Evolutionary conservation across 2,329 filamentous ascomycete genomes (phyloP).

Genomic region (Dactylellina haptotyla): DNA sequence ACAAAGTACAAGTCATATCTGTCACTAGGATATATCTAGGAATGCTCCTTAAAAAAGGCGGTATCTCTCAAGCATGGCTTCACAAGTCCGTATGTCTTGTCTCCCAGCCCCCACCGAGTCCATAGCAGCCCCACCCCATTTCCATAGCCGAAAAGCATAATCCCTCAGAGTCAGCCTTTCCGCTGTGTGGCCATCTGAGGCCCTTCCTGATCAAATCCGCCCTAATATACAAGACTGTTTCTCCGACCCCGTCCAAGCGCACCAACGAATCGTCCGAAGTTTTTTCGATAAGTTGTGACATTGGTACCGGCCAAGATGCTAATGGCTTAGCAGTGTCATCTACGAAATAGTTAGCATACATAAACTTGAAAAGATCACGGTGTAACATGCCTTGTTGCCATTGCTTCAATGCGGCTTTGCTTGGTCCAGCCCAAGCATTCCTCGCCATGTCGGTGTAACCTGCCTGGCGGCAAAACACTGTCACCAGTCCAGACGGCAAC

Average conservation of each 20-base stretch:
- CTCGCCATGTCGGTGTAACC: conserved; percentile 21
- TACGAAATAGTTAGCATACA: not conserved
- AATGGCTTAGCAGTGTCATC: conserved; percentile 3
- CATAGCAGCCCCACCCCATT: conserved; percentile 33
- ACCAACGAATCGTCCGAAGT: conserved; percentile 26
- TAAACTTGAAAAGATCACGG: not conserved
- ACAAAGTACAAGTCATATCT: too few relatives aligned
- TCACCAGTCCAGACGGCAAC: conserved; percentile 9
- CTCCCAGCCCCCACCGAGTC: conserved; percentile 27
- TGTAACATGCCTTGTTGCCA: conserved; percentile 15
- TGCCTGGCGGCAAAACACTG: conserved; percentile 24
- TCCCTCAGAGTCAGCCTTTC: conserved; percentile 1
- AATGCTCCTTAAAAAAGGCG: too few relatives aligned
- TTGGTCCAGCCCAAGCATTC: conserved; percentile 37
- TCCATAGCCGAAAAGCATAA: conserved; percentile 21
- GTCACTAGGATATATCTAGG: too few relatives aligned
- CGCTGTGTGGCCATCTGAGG: conserved; percentile 14
- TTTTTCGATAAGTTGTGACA: conserved; percentile 26
- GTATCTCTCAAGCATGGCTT: not conserved
- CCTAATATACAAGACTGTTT: conserved; percentile 32
- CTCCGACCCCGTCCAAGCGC: conserved; percentile 29
- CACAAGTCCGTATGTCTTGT: conserved; percentile 20
- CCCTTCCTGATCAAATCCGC: conserved; percentile 28
- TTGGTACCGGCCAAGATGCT: conserved; percentile 18
- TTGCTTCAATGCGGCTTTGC: conserved; percentile 15